Conservation (phyloP, 208 protist species). For the Trypanosoma melophagium region DNA sequence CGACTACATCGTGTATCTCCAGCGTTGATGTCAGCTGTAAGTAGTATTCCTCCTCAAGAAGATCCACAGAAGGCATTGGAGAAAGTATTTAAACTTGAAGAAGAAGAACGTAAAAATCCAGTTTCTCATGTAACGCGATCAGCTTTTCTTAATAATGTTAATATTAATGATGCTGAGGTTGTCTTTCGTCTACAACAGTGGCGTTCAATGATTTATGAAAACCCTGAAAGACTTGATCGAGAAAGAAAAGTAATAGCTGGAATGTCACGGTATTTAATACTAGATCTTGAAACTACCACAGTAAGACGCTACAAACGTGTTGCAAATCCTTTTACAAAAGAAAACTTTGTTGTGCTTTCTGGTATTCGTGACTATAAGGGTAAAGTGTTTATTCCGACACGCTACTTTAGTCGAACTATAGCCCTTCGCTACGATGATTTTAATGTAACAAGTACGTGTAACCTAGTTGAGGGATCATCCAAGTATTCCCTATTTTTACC, state of each 20-base stretch:
- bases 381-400: conserved; percentile 81
- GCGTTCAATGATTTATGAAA: conserved; percentile 86
- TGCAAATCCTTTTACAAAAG: conserved; percentile 87
- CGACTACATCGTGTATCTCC: conserved; percentile 79
- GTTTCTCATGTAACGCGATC: conserved; percentile 63
- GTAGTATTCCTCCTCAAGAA: conserved; percentile 75
- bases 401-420: conserved; percentile 82
- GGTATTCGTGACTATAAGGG: conserved; percentile 87
- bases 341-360: conserved; percentile 90
- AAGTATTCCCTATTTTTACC: conserved; percentile 84
- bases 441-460: conserved; percentile 50
- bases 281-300: conserved; percentile 92
- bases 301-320: conserved; percentile 88
- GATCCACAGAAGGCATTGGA: conserved; percentile 30
- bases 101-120: conserved; percentile 55
- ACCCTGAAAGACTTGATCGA: conserved; percentile 60
- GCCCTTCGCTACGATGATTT: conserved; percentile 82
- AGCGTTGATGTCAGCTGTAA: conserved; percentile 69
- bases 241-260: conserved; percentile 64
- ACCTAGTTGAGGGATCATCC: conserved; percentile 79
- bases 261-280: conserved; percentile 73
- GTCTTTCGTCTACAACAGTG: conserved; percentile 88
- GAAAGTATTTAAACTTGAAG: conserved; percentile 39
- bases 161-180: conserved; percentile 86
- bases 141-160: conserved; percentile 86